Percentiles rank a stretch among this genome's conserved stretches.
Conservation (phyloP, 225 moss, liverwort and hornwort genomes). For the Straminergon stramineum region DNA sequence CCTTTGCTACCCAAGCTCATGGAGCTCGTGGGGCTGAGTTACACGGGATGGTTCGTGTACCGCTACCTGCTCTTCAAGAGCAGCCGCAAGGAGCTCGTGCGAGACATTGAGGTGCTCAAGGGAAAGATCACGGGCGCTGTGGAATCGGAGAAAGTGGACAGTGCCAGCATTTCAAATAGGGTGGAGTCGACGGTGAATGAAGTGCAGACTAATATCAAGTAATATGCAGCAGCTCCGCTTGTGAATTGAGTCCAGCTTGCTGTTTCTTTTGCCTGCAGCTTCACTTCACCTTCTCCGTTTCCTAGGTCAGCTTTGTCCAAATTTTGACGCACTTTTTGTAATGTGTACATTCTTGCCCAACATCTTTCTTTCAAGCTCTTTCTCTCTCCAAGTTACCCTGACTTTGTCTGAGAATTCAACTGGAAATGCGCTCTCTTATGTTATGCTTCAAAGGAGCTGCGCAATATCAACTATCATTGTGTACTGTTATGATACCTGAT, state of each 20-base stretch:
- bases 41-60: slow-evolving; percentile 98
- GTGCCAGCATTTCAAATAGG: background rate
- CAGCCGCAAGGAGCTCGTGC: slow-evolving; percentile 82
- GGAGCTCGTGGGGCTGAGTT: slow-evolving; percentile 83
- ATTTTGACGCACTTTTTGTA: slow-evolving; percentile 11
- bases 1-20: slow-evolving; percentile 85
- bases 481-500: background rate
- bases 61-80: slow-evolving; percentile 88
- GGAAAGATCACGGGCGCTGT: slow-evolving; percentile 83
- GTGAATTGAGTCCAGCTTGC: background rate
- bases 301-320: background rate
- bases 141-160: background rate
- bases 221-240: background rate
- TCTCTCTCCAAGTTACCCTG: background rate
- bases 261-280: background rate
- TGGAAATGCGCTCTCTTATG: background rate
- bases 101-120: slow-evolving; percentile 77
- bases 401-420: background rate
- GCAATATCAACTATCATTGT: background rate
- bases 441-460: background rate
- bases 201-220: background rate
- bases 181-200: background rate
- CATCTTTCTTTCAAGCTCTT: background rate
- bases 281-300: background rate
- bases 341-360: background rate